Base-by-base conservation (phyloP, 192 early-diverging fungal species). In the Phycomyces nitens region DNA sequence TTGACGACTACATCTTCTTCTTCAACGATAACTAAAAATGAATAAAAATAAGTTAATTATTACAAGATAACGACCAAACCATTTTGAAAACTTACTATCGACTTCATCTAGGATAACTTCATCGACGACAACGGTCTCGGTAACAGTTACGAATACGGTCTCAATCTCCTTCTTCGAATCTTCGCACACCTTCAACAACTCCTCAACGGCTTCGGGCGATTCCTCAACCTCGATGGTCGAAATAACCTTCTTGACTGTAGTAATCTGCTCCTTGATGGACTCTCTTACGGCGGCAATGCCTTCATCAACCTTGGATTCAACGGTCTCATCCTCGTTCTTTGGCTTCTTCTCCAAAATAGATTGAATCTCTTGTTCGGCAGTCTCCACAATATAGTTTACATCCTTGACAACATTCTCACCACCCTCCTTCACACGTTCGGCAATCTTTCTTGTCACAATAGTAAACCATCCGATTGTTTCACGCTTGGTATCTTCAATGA, bases 1-100 rank as follows among this genome's bases (percentile, higher is more conserved):
- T 65, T 15, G 21, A 65, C 43, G 49, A 47, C 56, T 3, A 23
- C 12, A 50, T 54, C 54, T 8, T 54, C 64, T 49, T 65, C 53
- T 20, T 56, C 26, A 21, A 65, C 42, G 34, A 34, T 7, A 7
- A 34, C 29, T 34, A 34, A n/a, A n/a, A n/a, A n/a, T 34, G 29
- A 5, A 34, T 34, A 34, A 34, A 34, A 34, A 34, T 7, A 34
- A 34, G 7, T n/a, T n/a, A n/a, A n/a, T n/a, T n/a, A n/a, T n/a
- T n/a, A 34, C 29, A 34, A 34, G 7, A 34, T n/a, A 34, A 34
- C 7, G 7, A 34, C 3, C 29, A 34, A 34, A 34, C 2, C 29
- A 7, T 34, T 7, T 34, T 34, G 7, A 7, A 34, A 2, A 34
- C 29, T 34, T 34, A 34, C 29, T 7, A 34, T 34, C 29, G 29